phyloP scores from a whole-genome alignment of 805 yeast genomes.

The Yamadazyma scolyti region DNA sequence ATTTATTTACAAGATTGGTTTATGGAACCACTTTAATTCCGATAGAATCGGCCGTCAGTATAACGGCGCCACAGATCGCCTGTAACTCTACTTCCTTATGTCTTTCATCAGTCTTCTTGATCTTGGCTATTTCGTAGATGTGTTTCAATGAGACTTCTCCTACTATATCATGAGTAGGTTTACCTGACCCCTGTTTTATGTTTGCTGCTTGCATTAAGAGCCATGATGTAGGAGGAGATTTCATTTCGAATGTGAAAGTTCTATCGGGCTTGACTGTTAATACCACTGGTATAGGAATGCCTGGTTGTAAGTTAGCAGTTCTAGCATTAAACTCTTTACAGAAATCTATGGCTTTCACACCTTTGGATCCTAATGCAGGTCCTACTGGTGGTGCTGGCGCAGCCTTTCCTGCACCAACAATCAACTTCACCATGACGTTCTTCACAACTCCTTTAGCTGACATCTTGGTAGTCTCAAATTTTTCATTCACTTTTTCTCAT shows the following conservation, averaged over 20 bases:
- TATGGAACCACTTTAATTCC: conserved; percentile 81
- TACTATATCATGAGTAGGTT: conserved; percentile 54
- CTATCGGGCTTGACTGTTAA: conserved; percentile 91
- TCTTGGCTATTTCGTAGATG: conserved; percentile 89
- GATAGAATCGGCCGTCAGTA: conserved; percentile 85
- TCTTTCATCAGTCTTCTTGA: conserved; percentile 81
- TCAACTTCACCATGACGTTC: conserved; percentile 74
- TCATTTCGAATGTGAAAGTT: conserved; percentile 78
- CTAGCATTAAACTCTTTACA: conserved; percentile 98
- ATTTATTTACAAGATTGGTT: conserved; percentile 11
- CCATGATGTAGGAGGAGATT: conserved; percentile 90
- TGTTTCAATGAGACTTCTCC: conserved; percentile 81
- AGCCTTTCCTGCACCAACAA: conserved; percentile 97
- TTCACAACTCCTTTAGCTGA: conserved; percentile 25
- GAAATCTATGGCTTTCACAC: conserved; percentile 97
- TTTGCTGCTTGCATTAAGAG: conserved; percentile 79
- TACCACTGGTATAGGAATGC: conserved; percentile 84
- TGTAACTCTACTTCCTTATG: conserved; percentile 69
- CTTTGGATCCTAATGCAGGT: conserved; percentile 97
- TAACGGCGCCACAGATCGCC: conserved; percentile 74
- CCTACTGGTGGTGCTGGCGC: conserved; percentile 99
- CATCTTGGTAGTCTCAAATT: conserved; percentile 8
- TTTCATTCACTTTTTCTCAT: conserved; percentile 3
- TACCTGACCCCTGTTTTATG: conserved; percentile 72
- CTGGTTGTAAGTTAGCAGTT: conserved; percentile 82